A percentile compares a stretch with the other conserved stretches of the same genome.
phyloP scores from a whole-genome alignment of 805 yeast species.

The Candida alai region DNA sequence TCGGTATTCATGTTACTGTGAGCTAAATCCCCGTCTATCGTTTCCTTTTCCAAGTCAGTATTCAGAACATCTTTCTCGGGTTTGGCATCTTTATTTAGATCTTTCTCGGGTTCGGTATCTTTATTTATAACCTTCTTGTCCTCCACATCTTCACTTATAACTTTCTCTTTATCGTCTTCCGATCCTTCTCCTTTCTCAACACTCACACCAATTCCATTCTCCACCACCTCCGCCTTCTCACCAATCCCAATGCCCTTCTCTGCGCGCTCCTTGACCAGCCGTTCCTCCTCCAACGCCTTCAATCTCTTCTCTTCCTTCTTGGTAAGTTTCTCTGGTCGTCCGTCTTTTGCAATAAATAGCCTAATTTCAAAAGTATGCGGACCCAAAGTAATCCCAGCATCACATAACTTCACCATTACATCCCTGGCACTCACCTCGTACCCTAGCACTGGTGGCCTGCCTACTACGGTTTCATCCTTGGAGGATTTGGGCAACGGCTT shows the following conservation, averaged over 20 bases:
- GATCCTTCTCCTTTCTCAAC: constrained; percentile 14
- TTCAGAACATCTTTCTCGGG: too few relatives aligned
- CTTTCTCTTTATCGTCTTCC: constrained; percentile 7
- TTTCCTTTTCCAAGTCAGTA: too few relatives aligned
- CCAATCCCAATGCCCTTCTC: too few relatives aligned
- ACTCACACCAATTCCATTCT: too few relatives aligned
- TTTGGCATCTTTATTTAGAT: too few relatives aligned
- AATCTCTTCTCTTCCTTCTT: constrained; percentile 13
- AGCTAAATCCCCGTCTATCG: too few relatives aligned
- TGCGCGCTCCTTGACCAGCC: too few relatives aligned
- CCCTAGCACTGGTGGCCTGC: constrained; percentile 33
- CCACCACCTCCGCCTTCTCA: too few relatives aligned
- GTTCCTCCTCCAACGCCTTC: constrained; percentile 5
- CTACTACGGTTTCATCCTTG: constrained; percentile 16
- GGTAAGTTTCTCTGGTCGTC: constrained; percentile 46
- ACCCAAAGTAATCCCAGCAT: constrained; percentile 67
- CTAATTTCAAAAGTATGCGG: constrained; percentile 80
- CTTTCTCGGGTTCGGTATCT: too few relatives aligned
- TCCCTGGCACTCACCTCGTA: constrained; percentile 61
- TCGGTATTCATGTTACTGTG: too few relatives aligned
- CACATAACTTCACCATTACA: constrained; percentile 84
- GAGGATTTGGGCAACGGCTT: constrained; percentile 30
- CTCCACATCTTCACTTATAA: constrained; percentile 1
- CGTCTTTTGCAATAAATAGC: constrained; percentile 82
- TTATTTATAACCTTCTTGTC: too few relatives aligned